Percentiles rank a stretch among this genome's conserved stretches.
These are phyloP conservation scores for Theobroma grandiflorum DNA, from an alignment of 441 rosid species.

Conservation along the genomic window DNA sequence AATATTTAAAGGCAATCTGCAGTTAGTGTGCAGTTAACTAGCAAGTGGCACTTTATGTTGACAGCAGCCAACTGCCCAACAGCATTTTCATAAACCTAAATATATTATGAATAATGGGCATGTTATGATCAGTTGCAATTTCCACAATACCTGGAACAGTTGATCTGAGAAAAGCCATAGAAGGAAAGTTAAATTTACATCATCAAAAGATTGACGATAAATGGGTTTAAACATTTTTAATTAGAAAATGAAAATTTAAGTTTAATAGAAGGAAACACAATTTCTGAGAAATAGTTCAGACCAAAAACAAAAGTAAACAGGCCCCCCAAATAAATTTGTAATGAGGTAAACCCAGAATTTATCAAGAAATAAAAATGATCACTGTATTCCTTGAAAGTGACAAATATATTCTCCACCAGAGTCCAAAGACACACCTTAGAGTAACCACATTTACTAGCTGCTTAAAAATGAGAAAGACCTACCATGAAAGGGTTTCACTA, in stretches of 20 bases:
- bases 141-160: background rate
- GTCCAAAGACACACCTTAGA: background rate
- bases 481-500: background rate
- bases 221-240: background rate
- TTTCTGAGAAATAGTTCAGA: background rate
- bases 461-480: background rate
- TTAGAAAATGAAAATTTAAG: background rate
- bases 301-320: background rate
- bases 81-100: no score
- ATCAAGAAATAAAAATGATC: background rate
- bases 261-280: background rate
- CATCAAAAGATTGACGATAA: background rate
- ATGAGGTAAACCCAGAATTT: background rate
- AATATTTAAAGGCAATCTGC: background rate
- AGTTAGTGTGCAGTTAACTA: background rate
- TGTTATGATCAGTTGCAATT: background rate
- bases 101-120: background rate
- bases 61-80: background rate
- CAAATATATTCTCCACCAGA: background rate
- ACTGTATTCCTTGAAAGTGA: background rate
- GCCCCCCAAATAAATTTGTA: background rate
- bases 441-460: background rate
- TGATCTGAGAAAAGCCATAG: no score
- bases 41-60: background rate
- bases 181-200: background rate